A percentile compares a stretch with the other conserved stretches of the same genome.
Evolutionary conservation across 257 asterid genomes (phyloP).

Genomic region (Nicotiana noctiflora): DNA sequence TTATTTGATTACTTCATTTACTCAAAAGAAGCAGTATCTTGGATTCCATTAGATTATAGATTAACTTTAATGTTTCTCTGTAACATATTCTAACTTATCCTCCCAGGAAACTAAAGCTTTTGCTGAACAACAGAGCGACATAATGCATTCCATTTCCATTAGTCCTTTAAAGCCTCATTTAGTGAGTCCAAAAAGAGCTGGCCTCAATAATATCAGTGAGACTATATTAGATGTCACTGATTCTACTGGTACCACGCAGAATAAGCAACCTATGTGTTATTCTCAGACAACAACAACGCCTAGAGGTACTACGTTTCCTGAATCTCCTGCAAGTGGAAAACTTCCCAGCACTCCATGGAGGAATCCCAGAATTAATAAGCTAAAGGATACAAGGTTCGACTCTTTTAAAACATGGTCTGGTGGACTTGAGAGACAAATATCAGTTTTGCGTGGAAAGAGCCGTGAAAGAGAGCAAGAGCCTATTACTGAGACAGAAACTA

Average conservation of each 20-base stretch:
- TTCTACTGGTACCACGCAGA: slow-evolving; percentile 5
- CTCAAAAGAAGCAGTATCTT: neutral
- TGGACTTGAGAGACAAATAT: slow-evolving; percentile 56
- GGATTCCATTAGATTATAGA: neutral
- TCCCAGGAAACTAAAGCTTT: slow-evolving; percentile 33
- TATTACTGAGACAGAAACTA: slow-evolving; percentile 24
- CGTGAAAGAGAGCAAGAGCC: slow-evolving; percentile 22
- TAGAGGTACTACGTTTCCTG: slow-evolving; percentile 21
- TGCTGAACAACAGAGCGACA: slow-evolving; percentile 13
- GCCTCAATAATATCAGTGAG: slow-evolving; percentile 13
- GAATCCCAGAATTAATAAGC: slow-evolving; percentile 30
- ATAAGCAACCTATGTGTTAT: slow-evolving; percentile 19
- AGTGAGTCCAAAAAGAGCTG: slow-evolving; percentile 30
- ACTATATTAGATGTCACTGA: neutral
- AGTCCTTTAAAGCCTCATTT: slow-evolving; percentile 12
- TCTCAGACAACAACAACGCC: slow-evolving; percentile 59
- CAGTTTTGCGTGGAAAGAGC: slow-evolving; percentile 39
- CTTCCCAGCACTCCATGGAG: slow-evolving; percentile 12
- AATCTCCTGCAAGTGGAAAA: slow-evolving; percentile 13
- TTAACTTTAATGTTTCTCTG: neutral
- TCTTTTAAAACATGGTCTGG: slow-evolving; percentile 88
- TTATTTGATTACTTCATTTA: neutral
- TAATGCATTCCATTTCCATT: slow-evolving; percentile 37
- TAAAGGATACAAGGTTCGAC: slow-evolving; percentile 50
- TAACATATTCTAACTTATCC: neutral